Evolutionary conservation across 116 monocot species (phyloP), one percentile per base, ranked within the genome.

Genomic region (Thalassia testudinum): DNA sequence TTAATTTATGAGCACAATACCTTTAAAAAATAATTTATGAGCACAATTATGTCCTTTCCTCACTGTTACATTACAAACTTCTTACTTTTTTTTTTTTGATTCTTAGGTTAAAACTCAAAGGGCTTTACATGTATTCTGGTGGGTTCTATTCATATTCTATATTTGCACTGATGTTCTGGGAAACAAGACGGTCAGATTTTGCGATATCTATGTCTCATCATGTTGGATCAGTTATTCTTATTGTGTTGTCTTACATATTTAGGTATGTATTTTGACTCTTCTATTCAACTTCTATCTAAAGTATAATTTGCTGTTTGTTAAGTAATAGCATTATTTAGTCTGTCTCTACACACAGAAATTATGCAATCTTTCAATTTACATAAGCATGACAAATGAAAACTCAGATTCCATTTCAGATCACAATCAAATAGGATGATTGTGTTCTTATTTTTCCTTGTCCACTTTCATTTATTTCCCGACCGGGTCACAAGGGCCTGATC

Each of bases 71-170:
- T 45, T 45, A n/a, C 14, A 40, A 8, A 45, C 3, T 45, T 45
- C 5, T n/a, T 7, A 7, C 18, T 23, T 42, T 64, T 14, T 54
- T 65, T 51, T 34, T 34, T 27, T n/a, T 72, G 20, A 42, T 52
- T 50, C 28, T 14, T 70, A 86, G 86, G 55, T 61, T 81, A 26
- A 81, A 86, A 58, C 68, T 86, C 22, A 86, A 86, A 51, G 81
- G 62, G 28, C 69, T 72, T 12, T 86, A 86, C 65, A 86, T 86
- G 86, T 86, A 78, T 59, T 72, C 66, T 66, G 75, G 74, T 69
- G 86, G 86, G 37, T 86, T 86, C 52, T 86, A 86, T 66, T 68
- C 78, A 61, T 78, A 81, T 58, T 86, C 81, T 4, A 86, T 86
- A 40, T 80, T 80, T 53, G 86, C 75, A 18, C 72, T 86, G 53